phyloP scores from a whole-genome alignment of 148 eudicot species.

The Fagopyrum homotropicum region DNA sequence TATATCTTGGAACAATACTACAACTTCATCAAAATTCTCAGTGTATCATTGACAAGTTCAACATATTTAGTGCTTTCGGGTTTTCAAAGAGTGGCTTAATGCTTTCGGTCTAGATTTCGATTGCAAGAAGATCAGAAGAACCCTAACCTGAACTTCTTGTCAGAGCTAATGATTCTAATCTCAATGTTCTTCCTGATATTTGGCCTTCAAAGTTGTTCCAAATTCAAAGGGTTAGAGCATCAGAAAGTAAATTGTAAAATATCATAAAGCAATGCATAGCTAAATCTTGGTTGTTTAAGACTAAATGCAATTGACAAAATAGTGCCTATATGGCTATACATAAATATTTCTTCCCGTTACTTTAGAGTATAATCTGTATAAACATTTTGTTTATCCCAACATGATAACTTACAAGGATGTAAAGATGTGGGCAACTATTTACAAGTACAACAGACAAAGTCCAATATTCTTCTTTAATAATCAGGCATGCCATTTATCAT shows the following conservation, averaged over 20 bases:
- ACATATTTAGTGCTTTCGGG: not conserved
- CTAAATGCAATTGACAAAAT: too few species aligned
- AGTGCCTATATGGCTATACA: too few species aligned
- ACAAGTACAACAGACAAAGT: too few species aligned
- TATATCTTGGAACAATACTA: not conserved
- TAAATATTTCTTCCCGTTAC: too few species aligned
- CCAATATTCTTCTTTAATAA: too few species aligned
- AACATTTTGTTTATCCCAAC: too few species aligned
- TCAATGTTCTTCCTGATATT: conserved; percentile 86
- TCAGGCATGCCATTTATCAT: too few species aligned
- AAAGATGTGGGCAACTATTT: too few species aligned
- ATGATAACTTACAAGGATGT: too few species aligned
- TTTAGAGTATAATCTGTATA: too few species aligned
- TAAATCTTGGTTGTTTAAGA: not conserved
- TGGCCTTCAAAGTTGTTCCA: conserved; percentile 79
- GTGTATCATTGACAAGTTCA: not conserved
- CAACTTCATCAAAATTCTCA: not conserved
- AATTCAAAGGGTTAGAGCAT: not conserved
- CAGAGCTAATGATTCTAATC: conserved; percentile 78
- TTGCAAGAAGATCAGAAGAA: not conserved
- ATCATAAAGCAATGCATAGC: not conserved
- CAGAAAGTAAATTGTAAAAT: not conserved
- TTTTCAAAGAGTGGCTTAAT: not conserved
- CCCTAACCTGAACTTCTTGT: conserved; percentile 58
- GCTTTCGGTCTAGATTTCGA: not conserved